phyloP scores from a whole-genome alignment of 2,329 filamentous ascomycete species.

The Pseudopyricularia cyperi region DNA sequence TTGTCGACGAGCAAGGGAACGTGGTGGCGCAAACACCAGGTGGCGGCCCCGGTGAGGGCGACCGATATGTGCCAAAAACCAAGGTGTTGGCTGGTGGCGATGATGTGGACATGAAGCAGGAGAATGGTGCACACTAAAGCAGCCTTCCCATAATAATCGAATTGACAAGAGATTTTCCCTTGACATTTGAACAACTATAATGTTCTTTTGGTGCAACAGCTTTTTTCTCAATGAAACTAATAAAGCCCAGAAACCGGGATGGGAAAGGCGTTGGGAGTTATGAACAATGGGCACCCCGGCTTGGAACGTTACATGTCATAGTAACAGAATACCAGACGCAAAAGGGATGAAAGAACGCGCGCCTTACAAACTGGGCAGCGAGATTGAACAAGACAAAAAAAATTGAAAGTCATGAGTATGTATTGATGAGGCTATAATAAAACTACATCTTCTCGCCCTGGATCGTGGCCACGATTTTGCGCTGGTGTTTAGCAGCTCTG shows the following conservation, averaged over 20 bases:
- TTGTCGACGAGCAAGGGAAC: slow-evolving; percentile 84
- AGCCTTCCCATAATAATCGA: not conserved
- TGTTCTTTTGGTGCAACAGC: too few relatives aligned
- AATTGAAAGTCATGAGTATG: not conserved
- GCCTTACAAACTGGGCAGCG: not conserved
- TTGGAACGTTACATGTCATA: not conserved
- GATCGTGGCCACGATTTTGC: slow-evolving; percentile 83
- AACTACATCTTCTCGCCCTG: slow-evolving; percentile 58
- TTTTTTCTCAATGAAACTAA: not conserved
- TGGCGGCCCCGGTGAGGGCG: slow-evolving; percentile 30
- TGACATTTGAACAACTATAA: not conserved
- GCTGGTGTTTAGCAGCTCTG: slow-evolving; percentile 51
- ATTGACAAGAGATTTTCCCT: not conserved
- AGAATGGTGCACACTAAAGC: slow-evolving; percentile 21
- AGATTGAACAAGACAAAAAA: not conserved
- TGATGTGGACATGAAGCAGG: slow-evolving; percentile 45
- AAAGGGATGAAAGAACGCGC: not conserved
- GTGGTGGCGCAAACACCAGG: slow-evolving; percentile 78
- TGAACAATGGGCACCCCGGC: not conserved
- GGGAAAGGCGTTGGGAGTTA: not conserved
- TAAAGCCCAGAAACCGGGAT: not conserved
- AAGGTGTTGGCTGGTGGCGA: slow-evolving; percentile 53
- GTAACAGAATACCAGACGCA: not conserved
- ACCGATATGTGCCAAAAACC: slow-evolving; percentile 43
- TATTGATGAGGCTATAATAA: not conserved